These are phyloP conservation scores for Collybia nuda DNA, from an alignment of 768 basidiomycete species.

Conservation along the genomic window DNA sequence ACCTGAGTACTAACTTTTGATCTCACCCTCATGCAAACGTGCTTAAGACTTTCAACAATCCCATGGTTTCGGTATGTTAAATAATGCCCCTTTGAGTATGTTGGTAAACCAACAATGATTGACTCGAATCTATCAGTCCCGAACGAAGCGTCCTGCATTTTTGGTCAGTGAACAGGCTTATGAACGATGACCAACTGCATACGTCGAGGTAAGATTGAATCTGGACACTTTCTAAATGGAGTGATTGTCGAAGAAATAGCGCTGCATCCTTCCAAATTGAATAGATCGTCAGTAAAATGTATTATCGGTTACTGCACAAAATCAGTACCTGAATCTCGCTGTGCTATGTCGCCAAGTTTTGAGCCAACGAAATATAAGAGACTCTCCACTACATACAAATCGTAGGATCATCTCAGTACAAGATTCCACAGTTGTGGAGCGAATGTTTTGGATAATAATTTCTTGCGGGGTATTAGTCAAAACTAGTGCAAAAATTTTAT, in stretches of 20 bases:
- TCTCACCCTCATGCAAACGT: conserved; percentile 10
- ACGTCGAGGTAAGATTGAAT: conserved; percentile 8
- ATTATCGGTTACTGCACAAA: too few species aligned
- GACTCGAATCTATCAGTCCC: not conserved
- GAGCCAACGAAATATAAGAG: not conserved
- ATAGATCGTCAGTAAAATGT: too few species aligned
- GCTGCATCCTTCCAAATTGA: conserved; percentile 3
- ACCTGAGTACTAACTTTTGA: not conserved
- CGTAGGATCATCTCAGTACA: conserved; percentile 8
- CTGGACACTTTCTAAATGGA: not conserved
- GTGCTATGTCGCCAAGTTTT: too few species aligned
- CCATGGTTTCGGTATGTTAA: conserved; percentile 8
- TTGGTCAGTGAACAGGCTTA: not conserved
- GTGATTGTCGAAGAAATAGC: conserved; percentile 1
- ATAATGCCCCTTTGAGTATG: not conserved
- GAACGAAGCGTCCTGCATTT: conserved; percentile 2
- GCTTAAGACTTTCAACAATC: conserved; percentile 4
- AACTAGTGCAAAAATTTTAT: not conserved
- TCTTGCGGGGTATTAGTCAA: conserved; percentile 6
- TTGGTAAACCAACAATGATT: conserved; percentile 13
- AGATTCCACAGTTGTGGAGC: not conserved
- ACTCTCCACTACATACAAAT: conserved; percentile 1
- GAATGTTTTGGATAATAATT: conserved; percentile 3
- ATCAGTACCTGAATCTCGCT: too few species aligned
- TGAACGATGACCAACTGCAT: not conserved